Percentiles rank a stretch among this genome's conserved stretches.
Conservation (phyloP, 306 rosid species). For the Carpinus fangiana region DNA sequence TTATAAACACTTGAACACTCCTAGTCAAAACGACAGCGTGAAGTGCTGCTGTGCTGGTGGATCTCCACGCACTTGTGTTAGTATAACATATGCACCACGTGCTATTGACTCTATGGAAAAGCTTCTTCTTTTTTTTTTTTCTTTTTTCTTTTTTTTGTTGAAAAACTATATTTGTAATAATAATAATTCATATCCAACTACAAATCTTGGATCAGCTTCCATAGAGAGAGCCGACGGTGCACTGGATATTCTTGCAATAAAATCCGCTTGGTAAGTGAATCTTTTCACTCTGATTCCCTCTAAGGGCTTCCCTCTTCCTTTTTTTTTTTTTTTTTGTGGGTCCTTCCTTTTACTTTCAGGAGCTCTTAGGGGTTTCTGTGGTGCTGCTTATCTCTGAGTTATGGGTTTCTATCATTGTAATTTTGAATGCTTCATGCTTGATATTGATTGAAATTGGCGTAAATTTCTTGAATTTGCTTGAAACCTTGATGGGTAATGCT, state of each 20-base stretch:
- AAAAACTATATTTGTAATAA: background rate
- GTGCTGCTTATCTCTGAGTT: conserved; percentile 5
- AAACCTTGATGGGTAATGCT: conserved; percentile 12
- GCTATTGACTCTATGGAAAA: background rate
- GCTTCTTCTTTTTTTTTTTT: too few species aligned
- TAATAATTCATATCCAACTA: background rate
- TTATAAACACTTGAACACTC: too few species aligned
- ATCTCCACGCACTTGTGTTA: background rate
- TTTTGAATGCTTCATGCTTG: conserved; percentile 22
- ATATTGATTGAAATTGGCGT: conserved; percentile 17
- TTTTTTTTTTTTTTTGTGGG: background rate
- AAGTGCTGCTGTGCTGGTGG: background rate
- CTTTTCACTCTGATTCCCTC: conserved; percentile 3
- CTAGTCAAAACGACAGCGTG: background rate
- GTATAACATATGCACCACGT: conserved; percentile 9
- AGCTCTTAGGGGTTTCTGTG: conserved; percentile 4
- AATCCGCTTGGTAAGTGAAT: background rate
- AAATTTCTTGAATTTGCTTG: conserved; percentile 18
- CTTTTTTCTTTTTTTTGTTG: background rate
- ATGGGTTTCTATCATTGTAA: background rate
- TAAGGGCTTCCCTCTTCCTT: background rate
- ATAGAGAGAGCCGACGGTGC: background rate
- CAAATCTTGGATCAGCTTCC: conserved; percentile 22
- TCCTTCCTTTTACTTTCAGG: background rate
- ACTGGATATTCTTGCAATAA: conserved; percentile 11